A percentile compares a stretch with the other conserved stretches of the same genome.
Conservation (phyloP, 2,329 filamentous ascomycete genomes). For the Fusarium pilosicola region DNA sequence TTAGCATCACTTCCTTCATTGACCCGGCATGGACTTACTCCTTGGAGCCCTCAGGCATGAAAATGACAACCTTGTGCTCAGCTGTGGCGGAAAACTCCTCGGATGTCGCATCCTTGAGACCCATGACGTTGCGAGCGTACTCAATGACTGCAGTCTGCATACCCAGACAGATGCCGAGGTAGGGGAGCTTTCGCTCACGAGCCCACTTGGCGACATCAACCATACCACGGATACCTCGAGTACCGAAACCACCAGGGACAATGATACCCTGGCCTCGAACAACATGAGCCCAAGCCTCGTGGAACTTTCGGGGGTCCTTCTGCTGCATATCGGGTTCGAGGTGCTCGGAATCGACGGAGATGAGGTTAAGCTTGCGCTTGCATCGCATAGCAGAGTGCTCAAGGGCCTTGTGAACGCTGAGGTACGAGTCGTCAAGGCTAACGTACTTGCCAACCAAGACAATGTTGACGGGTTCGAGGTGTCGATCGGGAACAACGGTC, state of each 20-base stretch:
- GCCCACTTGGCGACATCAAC: slow-evolving; percentile 88
- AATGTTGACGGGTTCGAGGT: slow-evolving; percentile 76
- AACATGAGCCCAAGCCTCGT: slow-evolving; percentile 86
- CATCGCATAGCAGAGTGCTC: slow-evolving; percentile 94
- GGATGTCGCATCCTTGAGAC: slow-evolving; percentile 64
- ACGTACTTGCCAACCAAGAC: slow-evolving; percentile 94
- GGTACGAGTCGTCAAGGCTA: slow-evolving; percentile 84
- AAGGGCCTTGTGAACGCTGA: slow-evolving; percentile 83
- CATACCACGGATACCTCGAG: slow-evolving; percentile 85
- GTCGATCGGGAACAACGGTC: slow-evolving; percentile 73
- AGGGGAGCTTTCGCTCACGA: slow-evolving; percentile 81
- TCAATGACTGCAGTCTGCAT: slow-evolving; percentile 96
- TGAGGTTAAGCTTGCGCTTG: slow-evolving; percentile 78
- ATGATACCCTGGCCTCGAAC: slow-evolving; percentile 68
- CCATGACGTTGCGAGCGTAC: slow-evolving; percentile 80
- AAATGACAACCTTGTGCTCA: slow-evolving; percentile 80
- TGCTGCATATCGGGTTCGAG: slow-evolving; percentile 75
- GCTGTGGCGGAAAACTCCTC: slow-evolving; percentile 66
- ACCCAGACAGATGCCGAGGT: slow-evolving; percentile 89
- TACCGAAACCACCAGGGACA: slow-evolving; percentile 82
- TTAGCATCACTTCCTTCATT: neutral
- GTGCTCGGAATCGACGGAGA: slow-evolving; percentile 86
- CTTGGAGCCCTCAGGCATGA: slow-evolving; percentile 81
- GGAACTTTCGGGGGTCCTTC: slow-evolving; percentile 75
- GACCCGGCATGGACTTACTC: slow-evolving; percentile 41